Evolutionary conservation across 2,329 filamentous ascomycete species (phyloP).

Genomic region (Phoma sp.): DNA sequence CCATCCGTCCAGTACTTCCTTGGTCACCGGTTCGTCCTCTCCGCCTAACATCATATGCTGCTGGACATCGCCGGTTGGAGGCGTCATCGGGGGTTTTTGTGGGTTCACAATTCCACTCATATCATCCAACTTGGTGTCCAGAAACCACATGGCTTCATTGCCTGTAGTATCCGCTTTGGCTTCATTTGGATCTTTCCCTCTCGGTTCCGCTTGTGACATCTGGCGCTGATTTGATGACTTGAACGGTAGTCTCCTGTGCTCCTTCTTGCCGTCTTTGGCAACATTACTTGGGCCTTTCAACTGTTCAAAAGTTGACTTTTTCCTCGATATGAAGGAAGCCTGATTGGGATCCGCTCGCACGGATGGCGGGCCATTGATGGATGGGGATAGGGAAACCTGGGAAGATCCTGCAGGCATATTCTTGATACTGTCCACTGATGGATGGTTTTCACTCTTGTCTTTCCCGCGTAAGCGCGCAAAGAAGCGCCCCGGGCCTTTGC

Average conservation of each 20-base stretch:
- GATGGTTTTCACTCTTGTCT: constrained; percentile 54
- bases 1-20: constrained; percentile 61
- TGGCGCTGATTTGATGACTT: constrained; percentile 46
- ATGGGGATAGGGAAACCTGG: constrained; percentile 49
- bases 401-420: constrained; percentile 46
- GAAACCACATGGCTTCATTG: constrained; percentile 69
- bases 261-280: constrained; percentile 34
- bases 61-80: constrained; percentile 60
- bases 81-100: constrained; percentile 69
- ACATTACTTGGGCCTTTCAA: constrained; percentile 27
- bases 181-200: constrained; percentile 53
- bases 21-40: constrained; percentile 37
- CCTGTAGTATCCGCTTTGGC: constrained; percentile 51
- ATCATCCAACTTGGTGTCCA: constrained; percentile 87
- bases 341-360: constrained; percentile 39
- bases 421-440: constrained; percentile 46
- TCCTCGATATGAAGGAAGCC: constrained; percentile 32
- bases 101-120: constrained; percentile 87
- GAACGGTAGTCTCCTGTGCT: constrained; percentile 59
- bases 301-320: constrained; percentile 29
- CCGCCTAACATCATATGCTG: constrained; percentile 49
- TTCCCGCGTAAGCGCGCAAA: constrained; percentile 61
- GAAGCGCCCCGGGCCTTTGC: constrained; percentile 55
- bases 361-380: constrained; percentile 36
- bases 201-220: constrained; percentile 29